Evolutionary conservation across 148 eudicot species (phyloP), one percentile per base, ranked within the genome.

Genomic region (Nepenthes gracilis): DNA sequence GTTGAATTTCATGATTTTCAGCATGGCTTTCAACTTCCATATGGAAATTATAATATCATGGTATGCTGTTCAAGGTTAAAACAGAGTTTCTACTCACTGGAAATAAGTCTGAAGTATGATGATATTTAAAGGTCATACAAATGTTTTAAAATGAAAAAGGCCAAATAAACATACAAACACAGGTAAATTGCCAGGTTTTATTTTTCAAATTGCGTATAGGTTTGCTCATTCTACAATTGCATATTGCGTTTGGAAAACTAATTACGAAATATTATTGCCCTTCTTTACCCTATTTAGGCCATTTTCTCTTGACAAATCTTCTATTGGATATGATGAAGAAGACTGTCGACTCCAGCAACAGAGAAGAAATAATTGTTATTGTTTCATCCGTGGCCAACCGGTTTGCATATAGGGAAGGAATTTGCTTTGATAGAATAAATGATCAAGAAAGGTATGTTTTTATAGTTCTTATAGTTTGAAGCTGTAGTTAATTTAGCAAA

Each of bases 311-410:
- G 81, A 87, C 95, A 51, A 73, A 81, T 78, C 87, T 87, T 59
- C 65, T 90, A 70, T 59, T 90, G 78, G 87, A 90, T 43, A 80
- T 62, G 36, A 76, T 90, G 97, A 90, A 85, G 72, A 79, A 65
- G 63, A 85, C 97, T 14, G 81, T 83, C n/a, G 37, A 56, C 11
- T 80, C 77, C 70, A 78, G 81, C 71, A 69, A 69, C 14, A 79
- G 52, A 57, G 97, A 90, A 81, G 95, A 95, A 68, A 81, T 92
- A 72, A 85, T 90, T 60, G 85, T 87, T 36, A 83, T 47, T 76
- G 85, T 90, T 60, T 67, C 95, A 38, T 90, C 97, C 53, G 78
- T 58, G 58, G 82, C 72, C 14, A 87, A 90, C 65, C 63, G 76
- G 6, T 84, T 73, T 70, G 65, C 81, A 8, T 85, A 78, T 48